Base-by-base conservation (phyloP, 345 rosid species). In the Citrus reticulata region DNA sequence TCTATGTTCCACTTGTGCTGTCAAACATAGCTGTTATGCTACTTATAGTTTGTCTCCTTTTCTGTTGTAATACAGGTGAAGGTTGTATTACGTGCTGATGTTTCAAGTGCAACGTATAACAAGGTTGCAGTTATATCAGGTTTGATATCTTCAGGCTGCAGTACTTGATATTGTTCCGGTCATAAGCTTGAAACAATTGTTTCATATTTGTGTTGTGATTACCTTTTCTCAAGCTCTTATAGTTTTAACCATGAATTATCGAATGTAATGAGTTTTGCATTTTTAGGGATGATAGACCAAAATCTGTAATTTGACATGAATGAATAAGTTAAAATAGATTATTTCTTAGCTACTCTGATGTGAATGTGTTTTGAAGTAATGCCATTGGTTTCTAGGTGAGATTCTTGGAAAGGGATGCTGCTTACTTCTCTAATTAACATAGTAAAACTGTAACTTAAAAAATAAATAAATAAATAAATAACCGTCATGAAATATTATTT, bases 61-160 rank as follows among this genome's bases (percentile, higher is more conserved):
- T 65, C 27, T 20, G 46, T 78, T 59, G 60, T 9, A 49, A 72
- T 76, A 51, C 90, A 92, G 97, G 89, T 96, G 82, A 96, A 92
- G 88, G 99, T 96, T 76, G 99, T 96, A 2, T 72, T 96, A 73
- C 93, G 98, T 63, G 94, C 98, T 81, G 99, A 93, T 88, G 93
- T 89, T 82, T 86, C 93, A 7, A 81, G 89, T 82, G 85, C 81
- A 57, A 89, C 83, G 46, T 89, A 89, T 86, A 91, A 87, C 81
- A 92, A 93, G 85, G 99, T 96, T 74, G 97, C 99, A 2, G 87
- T 96, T 67, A 91, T 96, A 79, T 93, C 98, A 87, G 99, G 99
- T 96, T 80, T 46, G 85, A 74, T 69, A 30, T 17, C 58, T 17
- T 51, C 20, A 5, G 57, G 57, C 20, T 54, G 58, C 58, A 76